Evolutionary conservation across 2,329 filamentous ascomycete species (phyloP).

Genomic region (Paecilomyces sp.): DNA sequence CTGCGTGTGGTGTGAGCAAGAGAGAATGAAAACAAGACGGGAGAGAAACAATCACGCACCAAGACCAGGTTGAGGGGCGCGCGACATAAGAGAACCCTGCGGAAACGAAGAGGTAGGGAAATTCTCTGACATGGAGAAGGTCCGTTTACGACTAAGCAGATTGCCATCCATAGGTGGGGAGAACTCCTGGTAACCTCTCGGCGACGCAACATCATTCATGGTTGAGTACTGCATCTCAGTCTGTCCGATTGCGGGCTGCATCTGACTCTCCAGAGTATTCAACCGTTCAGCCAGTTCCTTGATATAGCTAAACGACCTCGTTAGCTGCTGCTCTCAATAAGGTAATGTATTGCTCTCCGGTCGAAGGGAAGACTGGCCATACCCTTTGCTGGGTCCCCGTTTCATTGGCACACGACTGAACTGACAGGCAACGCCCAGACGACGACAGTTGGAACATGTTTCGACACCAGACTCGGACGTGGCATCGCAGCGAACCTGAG

Average conservation of each 20-base stretch:
- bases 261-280: constrained; percentile 72
- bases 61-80: constrained; percentile 26
- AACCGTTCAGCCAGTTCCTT: constrained; percentile 84
- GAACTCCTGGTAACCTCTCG: constrained; percentile 45
- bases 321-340: constrained; percentile 11
- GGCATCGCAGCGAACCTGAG: constrained; percentile 73
- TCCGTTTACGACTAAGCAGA: constrained; percentile 39
- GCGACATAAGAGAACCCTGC: constrained; percentile 28
- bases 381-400: constrained; percentile 83
- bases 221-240: constrained; percentile 36
- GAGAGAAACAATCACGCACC: constrained; percentile 14
- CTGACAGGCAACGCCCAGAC: constrained; percentile 67
- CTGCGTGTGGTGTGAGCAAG: constrained; percentile 5
- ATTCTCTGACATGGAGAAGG: constrained; percentile 43
- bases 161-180: constrained; percentile 42
- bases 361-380: constrained; percentile 18
- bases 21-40: background rate
- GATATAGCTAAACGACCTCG: constrained; percentile 58
- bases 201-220: constrained; percentile 35
- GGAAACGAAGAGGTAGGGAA: constrained; percentile 36
- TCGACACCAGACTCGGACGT: constrained; percentile 64
- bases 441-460: constrained; percentile 74
- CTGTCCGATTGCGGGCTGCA: constrained; percentile 40
- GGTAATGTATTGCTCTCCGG: background rate
- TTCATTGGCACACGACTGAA: constrained; percentile 87